Evolutionary conservation across 257 asterid species (phyloP), one percentile per base, ranked within the genome.

Genomic region (Sherardia arvensis): DNA sequence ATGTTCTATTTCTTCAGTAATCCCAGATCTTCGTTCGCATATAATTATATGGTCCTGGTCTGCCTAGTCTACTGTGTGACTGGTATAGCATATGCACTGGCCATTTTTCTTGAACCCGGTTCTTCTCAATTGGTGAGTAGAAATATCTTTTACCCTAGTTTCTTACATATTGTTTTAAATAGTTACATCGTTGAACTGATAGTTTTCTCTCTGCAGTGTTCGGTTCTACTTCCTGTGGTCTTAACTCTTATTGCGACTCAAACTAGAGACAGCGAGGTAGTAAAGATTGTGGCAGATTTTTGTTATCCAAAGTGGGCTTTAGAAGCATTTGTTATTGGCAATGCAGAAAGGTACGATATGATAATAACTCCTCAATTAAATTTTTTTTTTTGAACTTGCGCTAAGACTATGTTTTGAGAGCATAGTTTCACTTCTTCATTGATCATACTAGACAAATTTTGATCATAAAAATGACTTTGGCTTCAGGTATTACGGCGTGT

Each of bases 301-400:
- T 81, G 94, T 69, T 91, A 84, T 70, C 88, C 98, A 4, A 86
- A 82, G 81, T 91, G 98, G 98, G 96, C 98, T 10, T 80, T 91
- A 17, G 95, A 91, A 74, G 96, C 95, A 21, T 88, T 91, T 56
- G 95, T 91, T 21, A 82, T 88, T 5, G 90, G 87, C 67, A 91
- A 91, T 66, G 80, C 98, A 18, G 90, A 88, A 66, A 71, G 85
- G 98, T 91, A 77, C 7, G 76, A 38, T 2, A 38, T 38, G 40
- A 8, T 43, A 14, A n/a, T n/a, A n/a, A n/a, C n/a, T 43, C 51
- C 51, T 43, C 20, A 43, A 15, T 43, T 15, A 43, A 20, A n/a
- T n/a, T n/a, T n/a, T n/a, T n/a, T n/a, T 43, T 43, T 43, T 43
- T 43, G 49, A 20, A 34, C 43, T 34, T 40, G 47, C 14, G 48